Conservation (phyloP, 192 early-diverging fungal species). For the Linnemannia elongata region DNA sequence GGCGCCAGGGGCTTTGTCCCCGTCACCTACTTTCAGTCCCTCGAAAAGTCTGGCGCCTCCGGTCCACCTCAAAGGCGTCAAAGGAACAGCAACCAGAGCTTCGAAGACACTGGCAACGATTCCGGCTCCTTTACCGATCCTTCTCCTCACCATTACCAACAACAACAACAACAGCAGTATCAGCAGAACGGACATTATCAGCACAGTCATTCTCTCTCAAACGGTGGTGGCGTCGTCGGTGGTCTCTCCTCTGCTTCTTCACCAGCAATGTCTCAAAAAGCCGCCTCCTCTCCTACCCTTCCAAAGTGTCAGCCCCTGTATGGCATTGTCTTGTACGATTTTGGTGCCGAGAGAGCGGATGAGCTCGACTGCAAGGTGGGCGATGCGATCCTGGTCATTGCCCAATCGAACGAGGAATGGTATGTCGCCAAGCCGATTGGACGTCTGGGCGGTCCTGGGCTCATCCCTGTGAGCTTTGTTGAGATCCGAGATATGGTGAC, state of each 20-base stretch:
- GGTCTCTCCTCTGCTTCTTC: constrained; percentile 5
- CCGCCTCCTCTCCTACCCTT: background rate
- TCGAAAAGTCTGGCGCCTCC: constrained; percentile 62
- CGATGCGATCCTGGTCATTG: constrained; percentile 82
- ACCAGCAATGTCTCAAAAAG: constrained; percentile 23
- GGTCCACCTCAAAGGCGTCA: constrained; percentile 1
- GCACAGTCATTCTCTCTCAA: constrained; percentile 32
- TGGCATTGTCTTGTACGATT: constrained; percentile 81
- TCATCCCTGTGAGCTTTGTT: constrained; percentile 84
- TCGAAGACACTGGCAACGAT: constrained; percentile 50
- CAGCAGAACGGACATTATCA: constrained; percentile 5
- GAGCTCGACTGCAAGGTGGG: constrained; percentile 79
- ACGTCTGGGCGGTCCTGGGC: constrained; percentile 72
- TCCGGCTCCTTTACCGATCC: constrained; percentile 46
- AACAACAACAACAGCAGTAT: constrained; percentile 16
- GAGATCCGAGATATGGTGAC: constrained; percentile 78
- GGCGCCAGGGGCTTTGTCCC: constrained; percentile 80
- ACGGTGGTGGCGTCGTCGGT: constrained; percentile 4
- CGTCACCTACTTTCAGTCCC: constrained; percentile 75
- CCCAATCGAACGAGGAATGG: constrained; percentile 85
- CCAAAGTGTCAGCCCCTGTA: constrained; percentile 68
- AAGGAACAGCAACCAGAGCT: constrained; percentile 48
- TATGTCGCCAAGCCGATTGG: constrained; percentile 79
- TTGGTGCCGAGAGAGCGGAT: constrained; percentile 77
- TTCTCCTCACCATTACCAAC: constrained; percentile 15